Percentiles rank a stretch among this genome's conserved stretches.
Evolutionary conservation across 768 basidiomycete species (phyloP).

Genomic region (Vararia minispora): DNA sequence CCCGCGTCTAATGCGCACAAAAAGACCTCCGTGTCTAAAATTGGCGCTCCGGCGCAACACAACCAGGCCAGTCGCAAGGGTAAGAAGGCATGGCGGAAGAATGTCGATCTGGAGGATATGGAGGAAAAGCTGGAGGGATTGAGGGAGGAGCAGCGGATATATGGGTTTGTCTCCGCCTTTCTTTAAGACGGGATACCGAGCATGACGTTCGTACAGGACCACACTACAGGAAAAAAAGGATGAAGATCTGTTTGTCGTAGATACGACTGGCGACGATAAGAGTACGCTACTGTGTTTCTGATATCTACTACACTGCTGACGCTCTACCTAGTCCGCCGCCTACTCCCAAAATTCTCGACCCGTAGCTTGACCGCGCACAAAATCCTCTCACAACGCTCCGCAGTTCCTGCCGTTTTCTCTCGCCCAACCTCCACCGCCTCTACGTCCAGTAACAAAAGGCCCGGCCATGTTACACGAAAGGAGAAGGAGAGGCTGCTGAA

Average conservation of each 20-base stretch:
- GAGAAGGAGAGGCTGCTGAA: slow-evolving; percentile 69
- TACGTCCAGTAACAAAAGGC: slow-evolving; percentile 33
- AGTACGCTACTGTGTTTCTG: slow-evolving; percentile 28
- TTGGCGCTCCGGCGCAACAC: slow-evolving; percentile 51
- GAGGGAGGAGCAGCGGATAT: slow-evolving; percentile 70
- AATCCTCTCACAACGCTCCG: slow-evolving; percentile 79
- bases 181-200: not conserved
- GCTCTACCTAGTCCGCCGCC: slow-evolving; percentile 41
- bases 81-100: slow-evolving; percentile 91
- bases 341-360: slow-evolving; percentile 42
- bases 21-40: slow-evolving; percentile 3
- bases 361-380: slow-evolving; percentile 55
- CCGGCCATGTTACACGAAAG: slow-evolving; percentile 36
- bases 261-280: slow-evolving; percentile 67
- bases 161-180: slow-evolving; percentile 42
- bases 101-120: slow-evolving; percentile 74
- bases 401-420: slow-evolving; percentile 76
- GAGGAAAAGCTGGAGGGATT: slow-evolving; percentile 67
- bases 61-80: slow-evolving; percentile 75
- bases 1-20: slow-evolving; percentile 1
- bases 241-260: slow-evolving; percentile 69
- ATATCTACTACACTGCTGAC: not conserved
- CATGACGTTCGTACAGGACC: slow-evolving; percentile 29
- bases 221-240: slow-evolving; percentile 57
- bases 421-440: slow-evolving; percentile 25